A percentile compares a stretch with the other conserved stretches of the same genome.
Conservation (phyloP, 2,329 filamentous ascomycete species). For the Pseudocercospora crystallina region DNA sequence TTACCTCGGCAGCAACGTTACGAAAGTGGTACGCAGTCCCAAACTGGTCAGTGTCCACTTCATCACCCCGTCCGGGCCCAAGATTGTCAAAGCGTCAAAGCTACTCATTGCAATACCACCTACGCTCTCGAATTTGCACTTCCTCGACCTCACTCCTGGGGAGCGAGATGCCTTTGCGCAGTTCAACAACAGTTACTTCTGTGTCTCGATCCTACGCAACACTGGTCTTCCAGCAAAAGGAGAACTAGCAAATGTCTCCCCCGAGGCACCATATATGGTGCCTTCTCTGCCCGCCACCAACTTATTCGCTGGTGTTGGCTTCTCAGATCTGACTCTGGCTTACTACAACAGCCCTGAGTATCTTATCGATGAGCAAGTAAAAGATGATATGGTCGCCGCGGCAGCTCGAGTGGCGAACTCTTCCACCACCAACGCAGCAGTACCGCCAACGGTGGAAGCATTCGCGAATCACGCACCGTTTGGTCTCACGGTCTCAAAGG, state of each 20-base stretch:
- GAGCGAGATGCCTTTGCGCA: slow-evolving; percentile 42
- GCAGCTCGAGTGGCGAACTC: too few species aligned
- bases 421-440: too few species aligned
- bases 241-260: slow-evolving; percentile 18
- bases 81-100: slow-evolving; percentile 34
- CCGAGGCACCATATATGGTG: slow-evolving; percentile 13
- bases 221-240: slow-evolving; percentile 23
- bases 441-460: background rate
- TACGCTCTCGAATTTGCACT: slow-evolving; percentile 38
- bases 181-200: slow-evolving; percentile 36
- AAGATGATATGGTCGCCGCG: slow-evolving; percentile 17
- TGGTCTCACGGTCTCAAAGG: slow-evolving; percentile 24
- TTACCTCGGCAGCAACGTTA: slow-evolving; percentile 29
- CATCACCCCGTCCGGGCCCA: too few species aligned
- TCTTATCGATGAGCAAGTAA: slow-evolving; percentile 15
- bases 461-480: slow-evolving; percentile 31
- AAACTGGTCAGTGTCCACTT: too few species aligned
- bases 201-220: slow-evolving; percentile 21
- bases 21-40: slow-evolving; percentile 9
- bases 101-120: slow-evolving; percentile 47
- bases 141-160: slow-evolving; percentile 36
- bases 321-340: slow-evolving; percentile 11
- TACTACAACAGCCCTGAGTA: slow-evolving; percentile 18
- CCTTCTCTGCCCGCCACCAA: slow-evolving; percentile 22
- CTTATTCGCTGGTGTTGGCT: slow-evolving; percentile 1